Conservation (phyloP, 2,329 filamentous ascomycete genomes). For the Cercospora nicotianae region DNA sequence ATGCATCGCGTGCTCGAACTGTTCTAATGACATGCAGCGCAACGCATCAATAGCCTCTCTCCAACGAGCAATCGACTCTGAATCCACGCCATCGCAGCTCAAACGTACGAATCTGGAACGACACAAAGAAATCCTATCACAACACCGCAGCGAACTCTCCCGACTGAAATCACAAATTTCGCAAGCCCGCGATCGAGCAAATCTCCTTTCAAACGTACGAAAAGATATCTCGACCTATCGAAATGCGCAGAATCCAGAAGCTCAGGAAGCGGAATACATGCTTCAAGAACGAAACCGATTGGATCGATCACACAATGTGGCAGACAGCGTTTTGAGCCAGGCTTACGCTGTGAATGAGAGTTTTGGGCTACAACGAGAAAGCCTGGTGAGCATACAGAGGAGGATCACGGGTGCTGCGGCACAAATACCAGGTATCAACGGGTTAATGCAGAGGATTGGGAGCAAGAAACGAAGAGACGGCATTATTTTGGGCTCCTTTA, state of each 20-base stretch:
- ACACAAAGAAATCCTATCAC: conserved; percentile 82
- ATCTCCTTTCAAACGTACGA: conserved; percentile 85
- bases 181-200: conserved; percentile 80
- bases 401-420: conserved; percentile 86
- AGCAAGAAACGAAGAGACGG: conserved; percentile 93
- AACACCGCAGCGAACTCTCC: conserved; percentile 79
- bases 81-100: conserved; percentile 86
- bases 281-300: conserved; percentile 81
- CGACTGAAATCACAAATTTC: conserved; percentile 72
- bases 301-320: conserved; percentile 85
- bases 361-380: conserved; percentile 85
- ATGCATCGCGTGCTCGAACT: background rate
- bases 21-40: conserved; percentile 56
- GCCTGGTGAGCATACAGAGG: conserved; percentile 81
- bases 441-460: conserved; percentile 86
- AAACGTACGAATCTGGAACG: conserved; percentile 95
- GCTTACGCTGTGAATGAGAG: conserved; percentile 95
- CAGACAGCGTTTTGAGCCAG: conserved; percentile 87
- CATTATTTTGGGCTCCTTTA: conserved; percentile 86
- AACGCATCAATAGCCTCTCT: conserved; percentile 80
- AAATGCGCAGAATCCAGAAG: conserved; percentile 66
- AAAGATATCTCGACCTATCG: conserved; percentile 91
- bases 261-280: conserved; percentile 95
- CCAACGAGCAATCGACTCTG: conserved; percentile 85
- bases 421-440: conserved; percentile 90